These are phyloP conservation scores for Boletus calvinii DNA, from an alignment of 1,284 basidiomycete species.

Conservation along the genomic window DNA sequence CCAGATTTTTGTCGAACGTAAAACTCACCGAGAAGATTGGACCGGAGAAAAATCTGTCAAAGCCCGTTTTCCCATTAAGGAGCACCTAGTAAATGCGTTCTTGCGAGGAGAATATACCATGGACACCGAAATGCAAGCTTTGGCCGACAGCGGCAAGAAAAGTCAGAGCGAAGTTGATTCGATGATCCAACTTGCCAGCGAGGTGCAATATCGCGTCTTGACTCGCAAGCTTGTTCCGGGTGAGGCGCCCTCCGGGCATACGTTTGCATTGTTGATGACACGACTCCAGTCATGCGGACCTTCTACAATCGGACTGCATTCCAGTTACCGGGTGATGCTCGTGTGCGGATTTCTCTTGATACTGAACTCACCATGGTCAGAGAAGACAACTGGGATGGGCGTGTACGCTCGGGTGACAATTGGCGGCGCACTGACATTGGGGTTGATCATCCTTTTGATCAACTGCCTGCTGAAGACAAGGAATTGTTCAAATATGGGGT, in stretches of 20 bases:
- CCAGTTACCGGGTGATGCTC: conserved; percentile 96
- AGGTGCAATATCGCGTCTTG: conserved; percentile 91
- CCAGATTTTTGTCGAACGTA: conserved; percentile 97
- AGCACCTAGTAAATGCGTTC: conserved; percentile 93
- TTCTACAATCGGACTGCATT: conserved; percentile 99
- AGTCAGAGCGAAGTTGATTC: conserved; percentile 88
- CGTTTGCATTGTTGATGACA: conserved; percentile 5
- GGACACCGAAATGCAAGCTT: conserved; percentile 90
- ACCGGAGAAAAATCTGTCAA: conserved; percentile 99
- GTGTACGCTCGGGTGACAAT: conserved; percentile 76
- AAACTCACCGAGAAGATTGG: conserved; percentile 99
- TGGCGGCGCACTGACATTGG: conserved; percentile 96
- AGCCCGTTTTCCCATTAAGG: conserved; percentile 96
- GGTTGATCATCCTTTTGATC: conserved; percentile 89
- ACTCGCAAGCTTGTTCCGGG: conserved; percentile 84
- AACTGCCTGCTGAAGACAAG: conserved; percentile 77
- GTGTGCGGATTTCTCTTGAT: conserved; percentile 97
- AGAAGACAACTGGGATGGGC: conserved; percentile 97
- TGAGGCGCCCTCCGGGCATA: conserved; percentile 35
- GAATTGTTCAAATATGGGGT: conserved; percentile 94
- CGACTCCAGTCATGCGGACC: conserved; percentile 81
- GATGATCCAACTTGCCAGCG: conserved; percentile 95
- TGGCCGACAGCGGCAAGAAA: conserved; percentile 93
- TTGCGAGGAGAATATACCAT: conserved; percentile 88
- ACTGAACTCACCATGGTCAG: conserved; percentile 93